A percentile compares a stretch with the other conserved stretches of the same genome.
Conservation (phyloP, 1,284 basidiomycete species). For the Papiliotrema fonsecae region DNA sequence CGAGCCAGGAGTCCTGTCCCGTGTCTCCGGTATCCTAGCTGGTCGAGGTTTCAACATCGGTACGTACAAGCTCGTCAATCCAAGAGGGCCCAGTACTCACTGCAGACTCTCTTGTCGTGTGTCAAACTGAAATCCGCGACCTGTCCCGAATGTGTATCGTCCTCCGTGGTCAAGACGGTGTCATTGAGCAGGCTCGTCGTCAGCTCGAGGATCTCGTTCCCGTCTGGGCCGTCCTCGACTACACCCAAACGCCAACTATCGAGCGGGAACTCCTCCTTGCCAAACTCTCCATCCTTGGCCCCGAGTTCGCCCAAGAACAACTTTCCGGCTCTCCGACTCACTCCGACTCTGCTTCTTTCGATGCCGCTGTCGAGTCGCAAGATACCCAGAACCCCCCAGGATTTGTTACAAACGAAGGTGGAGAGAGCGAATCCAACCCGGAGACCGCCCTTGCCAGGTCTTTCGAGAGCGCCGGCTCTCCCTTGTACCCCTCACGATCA, state of each 20-base stretch:
- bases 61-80: conserved; percentile 19
- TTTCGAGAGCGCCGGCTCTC: conserved; percentile 57
- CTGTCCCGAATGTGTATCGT: conserved; percentile 98
- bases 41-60: conserved; percentile 95
- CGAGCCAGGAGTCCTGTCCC: conserved; percentile 95
- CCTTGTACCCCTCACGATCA: conserved; percentile 37
- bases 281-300: conserved; percentile 93
- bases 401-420: conserved; percentile 24
- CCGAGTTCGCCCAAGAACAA: conserved; percentile 94
- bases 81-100: not conserved
- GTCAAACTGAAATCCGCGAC: conserved; percentile 95
- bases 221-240: conserved; percentile 95
- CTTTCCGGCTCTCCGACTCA: conserved; percentile 69
- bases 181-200: conserved; percentile 91
- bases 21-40: conserved; percentile 95
- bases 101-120: conserved; percentile 92
- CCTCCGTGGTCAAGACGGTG: conserved; percentile 91
- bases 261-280: conserved; percentile 82
- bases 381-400: conserved; percentile 23
- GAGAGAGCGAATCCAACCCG: conserved; percentile 13
- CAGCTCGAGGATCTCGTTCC: conserved; percentile 93
- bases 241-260: conserved; percentile 84
- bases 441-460: conserved; percentile 67
- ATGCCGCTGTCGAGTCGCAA: conserved; percentile 22
- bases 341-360: conserved; percentile 53